A percentile compares a stretch with the other conserved stretches of the same genome.
phyloP scores from a whole-genome alignment of 495 filamentous ascomycete species.

The Penicillium ucsense region DNA sequence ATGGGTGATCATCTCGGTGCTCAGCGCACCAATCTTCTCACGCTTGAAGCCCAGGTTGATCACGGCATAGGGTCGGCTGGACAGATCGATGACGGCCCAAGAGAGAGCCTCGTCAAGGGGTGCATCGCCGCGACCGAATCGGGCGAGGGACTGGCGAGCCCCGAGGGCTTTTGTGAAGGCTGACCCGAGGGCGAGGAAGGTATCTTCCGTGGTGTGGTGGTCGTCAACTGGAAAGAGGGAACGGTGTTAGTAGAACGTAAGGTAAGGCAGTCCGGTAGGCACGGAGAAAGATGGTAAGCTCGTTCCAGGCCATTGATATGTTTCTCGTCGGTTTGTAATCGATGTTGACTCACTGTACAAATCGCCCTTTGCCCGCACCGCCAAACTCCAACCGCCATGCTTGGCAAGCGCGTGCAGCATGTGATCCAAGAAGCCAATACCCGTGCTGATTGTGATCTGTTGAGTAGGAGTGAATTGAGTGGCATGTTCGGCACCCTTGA shows the following conservation, averaged over 20 bases:
- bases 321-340: too few species aligned
- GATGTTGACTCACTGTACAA: slow-evolving; percentile 59
- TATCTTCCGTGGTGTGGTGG: slow-evolving; percentile 96
- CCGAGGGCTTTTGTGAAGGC: slow-evolving; percentile 75
- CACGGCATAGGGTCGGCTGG: slow-evolving; percentile 77
- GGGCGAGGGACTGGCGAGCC: slow-evolving; percentile 65
- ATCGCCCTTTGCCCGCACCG: slow-evolving; percentile 74
- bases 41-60: slow-evolving; percentile 71
- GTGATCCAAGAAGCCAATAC: slow-evolving; percentile 98
- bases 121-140: slow-evolving; percentile 83
- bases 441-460: slow-evolving; percentile 78
- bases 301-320: too few species aligned
- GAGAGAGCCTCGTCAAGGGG: slow-evolving; percentile 94
- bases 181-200: slow-evolving; percentile 77
- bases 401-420: slow-evolving; percentile 97
- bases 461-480: slow-evolving; percentile 72
- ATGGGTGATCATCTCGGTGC: slow-evolving; percentile 95
- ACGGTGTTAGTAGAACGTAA: not conserved
- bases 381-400: slow-evolving; percentile 86
- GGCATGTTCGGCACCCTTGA: slow-evolving; percentile 70
- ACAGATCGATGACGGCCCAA: slow-evolving; percentile 88
- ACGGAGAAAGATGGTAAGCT: too few species aligned
- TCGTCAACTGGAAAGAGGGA: slow-evolving; percentile 66
- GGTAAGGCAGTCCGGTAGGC: not conserved
- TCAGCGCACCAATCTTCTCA: slow-evolving; percentile 88